These are phyloP conservation scores for Botrytis galanthina DNA, from an alignment of 2,329 filamentous ascomycete species.

Conservation along the genomic window DNA sequence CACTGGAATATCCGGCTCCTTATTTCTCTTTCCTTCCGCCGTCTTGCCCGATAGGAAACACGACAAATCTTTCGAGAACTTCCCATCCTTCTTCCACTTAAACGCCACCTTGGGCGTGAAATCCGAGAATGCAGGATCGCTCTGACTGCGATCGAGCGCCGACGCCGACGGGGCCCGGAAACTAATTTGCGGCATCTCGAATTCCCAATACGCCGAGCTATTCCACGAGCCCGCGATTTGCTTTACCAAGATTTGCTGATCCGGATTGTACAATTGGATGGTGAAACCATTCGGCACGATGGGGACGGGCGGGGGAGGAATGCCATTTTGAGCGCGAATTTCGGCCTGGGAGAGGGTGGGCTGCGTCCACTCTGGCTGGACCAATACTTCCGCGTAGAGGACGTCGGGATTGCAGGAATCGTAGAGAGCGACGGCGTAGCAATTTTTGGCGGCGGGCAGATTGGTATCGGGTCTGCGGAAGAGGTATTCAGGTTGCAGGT, in stretches of 20 bases:
- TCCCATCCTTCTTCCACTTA: conserved; percentile 85
- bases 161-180: conserved; percentile 80
- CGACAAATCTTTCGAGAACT: conserved; percentile 81
- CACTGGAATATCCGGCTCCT: conserved; percentile 94
- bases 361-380: conserved; percentile 82
- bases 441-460: conserved; percentile 69
- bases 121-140: conserved; percentile 54
- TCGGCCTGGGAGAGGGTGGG: conserved; percentile 79
- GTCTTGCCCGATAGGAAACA: conserved; percentile 82
- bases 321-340: conserved; percentile 66
- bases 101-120: conserved; percentile 75
- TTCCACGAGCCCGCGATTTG: conserved; percentile 76
- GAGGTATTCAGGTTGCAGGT: conserved; percentile 77
- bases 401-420: conserved; percentile 79
- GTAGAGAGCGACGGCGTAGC: conserved; percentile 82
- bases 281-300: conserved; percentile 74
- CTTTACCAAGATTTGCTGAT: conserved; percentile 73
- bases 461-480: conserved; percentile 72
- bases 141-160: conserved; percentile 70
- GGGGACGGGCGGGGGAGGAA: conserved; percentile 64
- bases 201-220: conserved; percentile 79
- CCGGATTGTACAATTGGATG: conserved; percentile 92
- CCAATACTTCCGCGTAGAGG: conserved; percentile 81
- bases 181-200: conserved; percentile 82
- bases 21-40: conserved; percentile 71